A percentile compares a stretch with the other conserved stretches of the same genome.
Conservation (phyloP, 1,284 basidiomycete genomes). For the Ceratobasidium sp. region DNA sequence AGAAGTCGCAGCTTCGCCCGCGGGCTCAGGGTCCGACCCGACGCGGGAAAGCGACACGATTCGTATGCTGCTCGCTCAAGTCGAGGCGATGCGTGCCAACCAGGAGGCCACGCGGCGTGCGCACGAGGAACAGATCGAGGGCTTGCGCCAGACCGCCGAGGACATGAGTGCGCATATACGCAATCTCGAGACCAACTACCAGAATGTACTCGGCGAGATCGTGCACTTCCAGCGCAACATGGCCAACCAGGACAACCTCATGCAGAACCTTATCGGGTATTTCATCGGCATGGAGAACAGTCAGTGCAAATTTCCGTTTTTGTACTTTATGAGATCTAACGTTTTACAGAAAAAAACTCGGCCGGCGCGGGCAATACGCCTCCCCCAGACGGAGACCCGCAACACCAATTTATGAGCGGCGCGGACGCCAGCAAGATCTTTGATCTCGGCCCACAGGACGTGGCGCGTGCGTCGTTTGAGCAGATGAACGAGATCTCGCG, state of each 20-base stretch:
- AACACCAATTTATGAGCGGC: slow-evolving; percentile 36
- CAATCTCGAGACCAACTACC: slow-evolving; percentile 80
- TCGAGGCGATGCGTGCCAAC: slow-evolving; percentile 33
- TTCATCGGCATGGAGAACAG: slow-evolving; percentile 79
- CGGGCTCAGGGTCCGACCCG: slow-evolving; percentile 51
- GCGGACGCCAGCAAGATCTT: slow-evolving; percentile 44
- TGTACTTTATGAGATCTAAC: slow-evolving; percentile 14
- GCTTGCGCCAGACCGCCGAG: slow-evolving; percentile 67
- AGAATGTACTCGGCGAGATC: slow-evolving; percentile 84
- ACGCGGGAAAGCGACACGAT: slow-evolving; percentile 50
- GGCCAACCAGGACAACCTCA: slow-evolving; percentile 86
- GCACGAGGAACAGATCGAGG: slow-evolving; percentile 64
- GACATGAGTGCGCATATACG: slow-evolving; percentile 73
- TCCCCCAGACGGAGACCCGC: slow-evolving; percentile 6
- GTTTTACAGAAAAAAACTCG: slow-evolving; percentile 4
- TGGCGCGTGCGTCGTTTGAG: slow-evolving; percentile 72
- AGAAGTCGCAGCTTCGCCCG: slow-evolving; percentile 50
- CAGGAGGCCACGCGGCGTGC: slow-evolving; percentile 60
- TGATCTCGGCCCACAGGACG: slow-evolving; percentile 69
- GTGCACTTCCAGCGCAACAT: slow-evolving; percentile 86
- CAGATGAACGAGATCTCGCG: slow-evolving; percentile 83
- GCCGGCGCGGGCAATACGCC: slow-evolving; percentile 9
- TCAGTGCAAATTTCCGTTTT: slow-evolving; percentile 56
- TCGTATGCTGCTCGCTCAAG: slow-evolving; percentile 31
- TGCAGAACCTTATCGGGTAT: slow-evolving; percentile 86